Percentiles rank a stretch among this genome's conserved stretches.
phyloP scores from a whole-genome alignment of 1,284 basidiomycete genomes.

The Rhodotorula sp. region DNA sequence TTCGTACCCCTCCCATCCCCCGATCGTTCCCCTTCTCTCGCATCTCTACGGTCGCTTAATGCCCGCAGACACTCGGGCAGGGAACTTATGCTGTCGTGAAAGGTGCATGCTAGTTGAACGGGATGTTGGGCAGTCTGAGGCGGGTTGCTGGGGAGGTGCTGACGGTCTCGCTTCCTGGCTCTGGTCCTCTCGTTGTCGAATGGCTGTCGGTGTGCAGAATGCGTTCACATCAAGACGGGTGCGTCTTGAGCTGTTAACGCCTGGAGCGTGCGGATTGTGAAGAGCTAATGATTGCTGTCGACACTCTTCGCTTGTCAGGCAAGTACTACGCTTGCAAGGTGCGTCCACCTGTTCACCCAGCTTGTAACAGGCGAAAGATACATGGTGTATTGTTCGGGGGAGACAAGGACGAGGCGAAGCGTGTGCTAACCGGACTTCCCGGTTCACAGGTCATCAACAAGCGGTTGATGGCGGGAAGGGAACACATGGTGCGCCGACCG shows the following conservation, averaged over 20 bases:
- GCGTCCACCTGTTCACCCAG: constrained; percentile 44
- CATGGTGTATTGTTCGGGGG: no score
- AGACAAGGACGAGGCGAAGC: no score
- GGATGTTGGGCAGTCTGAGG: not conserved
- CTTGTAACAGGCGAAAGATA: no score
- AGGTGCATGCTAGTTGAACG: not conserved
- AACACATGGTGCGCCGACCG: constrained; percentile 52
- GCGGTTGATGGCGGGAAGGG: constrained; percentile 77
- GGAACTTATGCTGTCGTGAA: constrained; percentile 86
- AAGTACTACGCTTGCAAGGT: constrained; percentile 86
- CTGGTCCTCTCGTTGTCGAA: not conserved
- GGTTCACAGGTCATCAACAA: constrained; percentile 64
- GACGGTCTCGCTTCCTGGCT: not conserved
- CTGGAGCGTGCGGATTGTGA: no score
- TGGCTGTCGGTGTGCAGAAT: constrained; percentile 56
- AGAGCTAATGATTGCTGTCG: not conserved
- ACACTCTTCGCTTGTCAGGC: constrained; percentile 45
- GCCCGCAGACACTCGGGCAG: constrained; percentile 57
- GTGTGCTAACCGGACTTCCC: no score
- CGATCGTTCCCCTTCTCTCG: not conserved
- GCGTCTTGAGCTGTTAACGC: not conserved
- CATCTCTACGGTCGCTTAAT: not conserved
- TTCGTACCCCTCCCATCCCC: not conserved
- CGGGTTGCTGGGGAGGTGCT: not conserved
- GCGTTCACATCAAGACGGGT: constrained; percentile 90